These are phyloP conservation scores for Cladophialophora psammophila DNA, from an alignment of 2,329 filamentous ascomycete genomes.

Conservation along the genomic window DNA sequence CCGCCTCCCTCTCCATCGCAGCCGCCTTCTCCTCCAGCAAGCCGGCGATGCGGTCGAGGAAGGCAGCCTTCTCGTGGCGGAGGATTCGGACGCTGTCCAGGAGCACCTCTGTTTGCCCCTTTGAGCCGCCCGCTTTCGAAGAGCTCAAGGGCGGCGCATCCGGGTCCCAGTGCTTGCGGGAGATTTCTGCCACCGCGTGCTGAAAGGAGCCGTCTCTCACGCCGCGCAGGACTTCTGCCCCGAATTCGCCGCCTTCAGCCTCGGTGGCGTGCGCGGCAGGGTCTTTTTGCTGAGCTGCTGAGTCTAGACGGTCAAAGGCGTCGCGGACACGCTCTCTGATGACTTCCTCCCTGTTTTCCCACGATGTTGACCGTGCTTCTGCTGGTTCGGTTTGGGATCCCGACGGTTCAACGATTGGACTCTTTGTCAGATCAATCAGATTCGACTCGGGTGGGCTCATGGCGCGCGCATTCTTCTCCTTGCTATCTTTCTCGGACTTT, in stretches of 20 bases:
- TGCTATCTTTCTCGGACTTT: not conserved
- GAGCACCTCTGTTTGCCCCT: not conserved
- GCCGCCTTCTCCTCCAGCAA: constrained; percentile 15
- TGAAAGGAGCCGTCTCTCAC: constrained; percentile 10
- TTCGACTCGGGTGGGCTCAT: not conserved
- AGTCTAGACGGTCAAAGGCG: not conserved
- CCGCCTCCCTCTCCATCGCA: not conserved
- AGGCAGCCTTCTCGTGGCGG: constrained; percentile 6
- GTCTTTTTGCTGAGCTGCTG: not conserved
- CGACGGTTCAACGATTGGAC: not conserved
- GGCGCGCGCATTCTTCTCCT: not conserved
- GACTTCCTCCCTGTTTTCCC: not conserved
- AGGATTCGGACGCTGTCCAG: not conserved
- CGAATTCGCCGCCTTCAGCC: not conserved
- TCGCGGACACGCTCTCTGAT: not conserved
- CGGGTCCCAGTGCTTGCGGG: not conserved
- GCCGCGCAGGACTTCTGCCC: not conserved
- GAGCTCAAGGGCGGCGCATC: not conserved
- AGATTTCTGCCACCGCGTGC: not conserved
- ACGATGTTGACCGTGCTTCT: not conserved
- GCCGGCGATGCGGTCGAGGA: not conserved
- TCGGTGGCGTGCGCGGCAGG: not conserved
- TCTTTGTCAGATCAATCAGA: not conserved
- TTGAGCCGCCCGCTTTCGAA: not conserved
- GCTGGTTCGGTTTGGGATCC: not conserved